phyloP scores from a whole-genome alignment of 1,284 basidiomycete genomes.

The Cryptococcus maquisensis region DNA sequence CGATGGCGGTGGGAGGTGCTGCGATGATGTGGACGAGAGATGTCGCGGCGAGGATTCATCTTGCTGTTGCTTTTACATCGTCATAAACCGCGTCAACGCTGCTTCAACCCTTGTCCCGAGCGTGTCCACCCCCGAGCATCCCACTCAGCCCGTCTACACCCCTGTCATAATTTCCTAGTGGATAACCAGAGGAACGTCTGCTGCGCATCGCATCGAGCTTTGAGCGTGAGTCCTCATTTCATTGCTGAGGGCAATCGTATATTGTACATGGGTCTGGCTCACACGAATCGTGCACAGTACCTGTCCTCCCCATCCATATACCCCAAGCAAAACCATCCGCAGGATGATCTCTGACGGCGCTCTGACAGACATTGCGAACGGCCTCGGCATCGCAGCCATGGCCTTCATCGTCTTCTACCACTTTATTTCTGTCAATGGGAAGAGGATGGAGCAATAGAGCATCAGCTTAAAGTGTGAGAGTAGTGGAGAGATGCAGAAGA shows the following conservation, averaged over 20 bases:
- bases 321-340: background rate
- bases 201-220: background rate
- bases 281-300: background rate
- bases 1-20: background rate
- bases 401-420: conserved; percentile 78
- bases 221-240: too few species aligned
- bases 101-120: too few species aligned
- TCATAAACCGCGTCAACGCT: too few species aligned
- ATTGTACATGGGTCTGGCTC: too few species aligned
- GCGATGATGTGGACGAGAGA: background rate
- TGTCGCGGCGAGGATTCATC: background rate
- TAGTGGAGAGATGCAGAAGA: background rate
- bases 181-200: background rate
- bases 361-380: conserved; percentile 75
- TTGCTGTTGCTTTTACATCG: background rate
- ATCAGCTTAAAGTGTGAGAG: background rate
- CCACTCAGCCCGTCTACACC: background rate
- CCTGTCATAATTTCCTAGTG: background rate
- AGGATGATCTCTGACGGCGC: conserved; percentile 69
- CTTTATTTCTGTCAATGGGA: conserved; percentile 75
- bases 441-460: conserved; percentile 41
- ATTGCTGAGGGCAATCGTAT: too few species aligned
- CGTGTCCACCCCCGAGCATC: too few species aligned
- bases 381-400: conserved; percentile 76
- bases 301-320: background rate